These are phyloP conservation scores for Dendrocalamus latiflorus DNA, from an alignment of 202 grass and related monocot species.

Conservation along the genomic window DNA sequence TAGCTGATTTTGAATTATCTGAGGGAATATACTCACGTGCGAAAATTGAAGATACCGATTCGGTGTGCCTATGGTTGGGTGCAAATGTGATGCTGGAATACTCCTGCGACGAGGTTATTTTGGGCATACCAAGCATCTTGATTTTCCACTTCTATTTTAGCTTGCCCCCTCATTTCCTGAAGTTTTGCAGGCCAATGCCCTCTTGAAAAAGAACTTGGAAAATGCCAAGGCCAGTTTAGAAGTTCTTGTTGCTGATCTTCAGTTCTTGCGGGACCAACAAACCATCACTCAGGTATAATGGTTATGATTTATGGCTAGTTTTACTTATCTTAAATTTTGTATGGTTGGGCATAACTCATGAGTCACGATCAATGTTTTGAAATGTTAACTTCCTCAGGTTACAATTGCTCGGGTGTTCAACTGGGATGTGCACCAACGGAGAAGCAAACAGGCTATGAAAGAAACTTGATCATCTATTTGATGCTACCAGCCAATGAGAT, in stretches of 20 bases:
- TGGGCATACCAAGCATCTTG: background rate
- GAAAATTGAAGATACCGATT: constrained; percentile 70
- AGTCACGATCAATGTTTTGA: background rate
- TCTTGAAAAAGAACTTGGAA: constrained; percentile 90
- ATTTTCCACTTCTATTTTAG: background rate
- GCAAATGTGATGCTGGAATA: constrained; percentile 99
- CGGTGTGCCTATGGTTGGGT: constrained; percentile 94
- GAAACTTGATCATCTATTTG: constrained; percentile 45
- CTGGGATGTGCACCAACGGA: constrained; percentile 97
- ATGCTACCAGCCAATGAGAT: constrained; percentile 3
- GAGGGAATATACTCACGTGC: constrained; percentile 93
- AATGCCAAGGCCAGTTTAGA: constrained; percentile 94
- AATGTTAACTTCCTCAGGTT: constrained; percentile 49
- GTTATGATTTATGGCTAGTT: background rate
- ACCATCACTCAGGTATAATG: constrained; percentile 84
- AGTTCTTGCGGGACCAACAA: constrained; percentile 94
- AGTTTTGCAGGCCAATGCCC: constrained; percentile 59
- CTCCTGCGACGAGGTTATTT: constrained; percentile 74
- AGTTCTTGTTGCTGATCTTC: constrained; percentile 85
- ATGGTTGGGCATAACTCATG: background rate
- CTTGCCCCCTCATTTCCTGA: background rate
- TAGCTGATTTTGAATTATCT: constrained; percentile 92
- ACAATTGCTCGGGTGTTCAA: constrained; percentile 93
- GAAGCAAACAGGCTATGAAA: constrained; percentile 61
- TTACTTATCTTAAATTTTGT: background rate